Percentiles rank a stretch among this genome's conserved stretches.
These are phyloP conservation scores for Aspergillus sp. DNA, from an alignment of 2,329 filamentous ascomycete species.

Conservation along the genomic window DNA sequence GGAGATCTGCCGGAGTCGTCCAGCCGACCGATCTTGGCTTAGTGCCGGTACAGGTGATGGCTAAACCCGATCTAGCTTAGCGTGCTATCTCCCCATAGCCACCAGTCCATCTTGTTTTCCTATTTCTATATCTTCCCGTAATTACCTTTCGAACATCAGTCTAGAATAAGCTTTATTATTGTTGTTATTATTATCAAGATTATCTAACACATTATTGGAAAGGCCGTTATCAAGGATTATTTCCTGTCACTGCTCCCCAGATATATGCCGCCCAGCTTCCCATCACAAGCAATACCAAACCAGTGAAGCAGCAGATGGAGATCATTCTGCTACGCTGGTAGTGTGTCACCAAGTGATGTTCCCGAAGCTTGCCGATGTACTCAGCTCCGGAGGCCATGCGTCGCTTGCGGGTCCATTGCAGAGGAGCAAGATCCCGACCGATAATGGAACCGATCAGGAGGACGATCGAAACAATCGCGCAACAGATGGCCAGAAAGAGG, in stretches of 20 bases:
- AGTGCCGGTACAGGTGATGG: not conserved
- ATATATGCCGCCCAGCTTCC: conserved; percentile 58
- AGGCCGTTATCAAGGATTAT: conserved; percentile 37
- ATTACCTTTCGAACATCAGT: not conserved
- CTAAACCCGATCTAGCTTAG: conserved; percentile 1
- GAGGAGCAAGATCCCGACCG: conserved; percentile 47
- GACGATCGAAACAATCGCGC: conserved; percentile 48
- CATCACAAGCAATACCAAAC: conserved; percentile 50
- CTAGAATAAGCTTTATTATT: no score
- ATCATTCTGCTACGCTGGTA: conserved; percentile 44
- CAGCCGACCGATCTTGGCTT: not conserved
- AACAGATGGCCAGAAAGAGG: conserved; percentile 53
- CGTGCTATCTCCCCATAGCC: not conserved
- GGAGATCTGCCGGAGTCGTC: not conserved
- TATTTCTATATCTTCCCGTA: not conserved
- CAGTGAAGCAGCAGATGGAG: conserved; percentile 48
- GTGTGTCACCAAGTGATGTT: conserved; percentile 43
- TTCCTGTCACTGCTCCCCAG: conserved; percentile 60
- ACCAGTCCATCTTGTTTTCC: not conserved
- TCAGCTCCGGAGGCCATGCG: conserved; percentile 49
- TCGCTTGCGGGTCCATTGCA: conserved; percentile 62
- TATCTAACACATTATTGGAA: not conserved
- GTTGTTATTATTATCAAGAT: no score
- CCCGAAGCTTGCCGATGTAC: conserved; percentile 46
- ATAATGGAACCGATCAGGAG: conserved; percentile 45